These are phyloP conservation scores for Myochromella boudieri DNA, from an alignment of 768 basidiomycete species.

Conservation along the genomic window DNA sequence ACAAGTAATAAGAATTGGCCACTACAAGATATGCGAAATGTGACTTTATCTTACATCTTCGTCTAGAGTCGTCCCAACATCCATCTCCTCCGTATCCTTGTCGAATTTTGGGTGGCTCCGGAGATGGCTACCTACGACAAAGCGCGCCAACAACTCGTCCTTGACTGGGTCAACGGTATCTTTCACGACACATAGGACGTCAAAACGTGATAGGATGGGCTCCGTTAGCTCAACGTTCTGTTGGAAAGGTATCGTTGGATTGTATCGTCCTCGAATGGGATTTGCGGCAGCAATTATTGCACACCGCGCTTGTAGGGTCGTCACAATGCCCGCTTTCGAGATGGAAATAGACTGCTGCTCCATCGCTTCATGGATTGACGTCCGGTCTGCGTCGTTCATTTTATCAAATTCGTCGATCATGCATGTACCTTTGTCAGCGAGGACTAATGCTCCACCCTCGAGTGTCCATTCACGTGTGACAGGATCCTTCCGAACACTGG, in stretches of 20 bases:
- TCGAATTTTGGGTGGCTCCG: constrained; percentile 94
- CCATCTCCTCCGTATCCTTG: constrained; percentile 84
- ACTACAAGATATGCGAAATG: background rate
- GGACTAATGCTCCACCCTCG: constrained; percentile 96
- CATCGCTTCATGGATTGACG: constrained; percentile 99
- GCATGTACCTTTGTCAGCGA: constrained; percentile 97
- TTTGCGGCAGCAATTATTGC: constrained; percentile 98
- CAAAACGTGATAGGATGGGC: constrained; percentile 96
- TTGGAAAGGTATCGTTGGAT: constrained; percentile 96
- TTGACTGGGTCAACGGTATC: constrained; percentile 96
- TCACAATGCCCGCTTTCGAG: constrained; percentile 98
- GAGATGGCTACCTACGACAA: constrained; percentile 97
- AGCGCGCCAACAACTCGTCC: constrained; percentile 94
- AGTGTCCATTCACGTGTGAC: constrained; percentile 98
- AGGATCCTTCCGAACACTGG: constrained; percentile 98
- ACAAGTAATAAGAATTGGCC: background rate
- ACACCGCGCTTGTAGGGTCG: constrained; percentile 96
- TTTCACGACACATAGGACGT: constrained; percentile 97
- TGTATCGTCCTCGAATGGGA: constrained; percentile 95
- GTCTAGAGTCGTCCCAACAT: constrained; percentile 86
- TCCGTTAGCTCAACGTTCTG: constrained; percentile 99
- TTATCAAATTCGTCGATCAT: constrained; percentile 99
- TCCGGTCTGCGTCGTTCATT: constrained; percentile 98
- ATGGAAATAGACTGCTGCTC: constrained; percentile 99
- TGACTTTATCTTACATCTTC: constrained; percentile 75